Conservation (phyloP, 1,284 basidiomycete genomes). For the Leccinum idahoense region DNA sequence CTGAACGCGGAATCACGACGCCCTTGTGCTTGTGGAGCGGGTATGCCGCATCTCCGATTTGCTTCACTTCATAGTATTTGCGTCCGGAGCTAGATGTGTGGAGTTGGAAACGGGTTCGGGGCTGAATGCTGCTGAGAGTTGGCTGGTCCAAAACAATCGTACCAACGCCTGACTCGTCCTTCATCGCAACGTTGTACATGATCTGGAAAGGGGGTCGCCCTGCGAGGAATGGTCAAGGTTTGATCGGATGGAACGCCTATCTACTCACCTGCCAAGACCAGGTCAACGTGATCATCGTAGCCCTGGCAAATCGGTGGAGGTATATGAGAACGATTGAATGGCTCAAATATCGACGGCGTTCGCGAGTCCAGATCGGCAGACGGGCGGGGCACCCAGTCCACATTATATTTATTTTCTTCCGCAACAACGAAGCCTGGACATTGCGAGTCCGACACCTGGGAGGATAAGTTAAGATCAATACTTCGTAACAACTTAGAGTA, state of each 20-base stretch:
- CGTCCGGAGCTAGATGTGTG: constrained; percentile 75
- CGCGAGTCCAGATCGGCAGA: constrained; percentile 54
- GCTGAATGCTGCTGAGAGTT: constrained; percentile 82
- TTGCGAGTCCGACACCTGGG: constrained; percentile 75
- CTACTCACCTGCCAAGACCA: constrained; percentile 68
- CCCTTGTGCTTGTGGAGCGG: constrained; percentile 61
- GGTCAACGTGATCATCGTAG: constrained; percentile 70
- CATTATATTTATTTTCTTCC: constrained; percentile 60
- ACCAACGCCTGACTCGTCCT: constrained; percentile 53
- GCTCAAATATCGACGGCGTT: constrained; percentile 49
- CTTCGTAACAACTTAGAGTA: neutral
- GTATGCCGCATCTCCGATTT: constrained; percentile 87
- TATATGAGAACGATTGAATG: constrained; percentile 63
- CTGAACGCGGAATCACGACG: constrained; percentile 54
- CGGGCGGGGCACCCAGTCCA: constrained; percentile 76
- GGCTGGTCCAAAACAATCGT: constrained; percentile 65
- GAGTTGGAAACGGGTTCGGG: constrained; percentile 78
- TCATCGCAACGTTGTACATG: constrained; percentile 71
- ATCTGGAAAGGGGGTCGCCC: constrained; percentile 85
- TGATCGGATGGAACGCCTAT: neutral
- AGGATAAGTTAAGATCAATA: constrained; percentile 3
- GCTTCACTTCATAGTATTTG: constrained; percentile 85
- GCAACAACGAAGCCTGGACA: constrained; percentile 73
- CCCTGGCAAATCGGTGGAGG: constrained; percentile 80
- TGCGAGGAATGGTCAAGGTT: constrained; percentile 21